These are phyloP conservation scores for Lactarius deliciosus DNA, from an alignment of 768 basidiomycete species.

Conservation along the genomic window DNA sequence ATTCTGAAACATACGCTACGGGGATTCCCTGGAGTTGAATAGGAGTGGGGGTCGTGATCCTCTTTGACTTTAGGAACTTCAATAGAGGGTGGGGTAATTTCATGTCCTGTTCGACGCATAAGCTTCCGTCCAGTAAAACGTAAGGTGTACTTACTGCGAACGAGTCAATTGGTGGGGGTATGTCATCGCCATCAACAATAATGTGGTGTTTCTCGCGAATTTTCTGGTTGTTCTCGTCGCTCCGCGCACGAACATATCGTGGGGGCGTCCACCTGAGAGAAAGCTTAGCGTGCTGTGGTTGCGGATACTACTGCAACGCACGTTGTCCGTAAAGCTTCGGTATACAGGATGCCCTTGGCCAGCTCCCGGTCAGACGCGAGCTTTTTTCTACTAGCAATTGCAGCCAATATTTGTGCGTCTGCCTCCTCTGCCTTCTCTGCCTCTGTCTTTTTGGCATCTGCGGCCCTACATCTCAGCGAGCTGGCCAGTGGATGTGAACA, in stretches of 20 bases:
- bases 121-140: conserved; percentile 21
- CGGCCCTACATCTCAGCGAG: conserved; percentile 8
- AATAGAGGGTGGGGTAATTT: conserved; percentile 90
- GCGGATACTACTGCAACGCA: conserved; percentile 40
- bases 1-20: conserved; percentile 65
- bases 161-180: conserved; percentile 90
- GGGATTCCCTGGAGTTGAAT: conserved; percentile 98
- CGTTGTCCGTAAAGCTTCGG: conserved; percentile 82
- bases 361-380: conserved; percentile 91
- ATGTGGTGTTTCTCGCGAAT: conserved; percentile 93
- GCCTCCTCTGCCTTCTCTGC: conserved; percentile 83
- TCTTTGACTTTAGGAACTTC: conserved; percentile 78
- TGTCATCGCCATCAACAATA: conserved; percentile 87
- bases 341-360: conserved; percentile 90
- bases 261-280: conserved; percentile 82
- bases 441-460: conserved; percentile 85
- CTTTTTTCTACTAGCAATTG: conserved; percentile 87
- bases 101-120: conserved; percentile 70
- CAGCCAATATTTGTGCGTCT: conserved; percentile 88
- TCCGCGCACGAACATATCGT: conserved; percentile 69
- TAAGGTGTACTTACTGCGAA: conserved; percentile 57
- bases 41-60: conserved; percentile 86
- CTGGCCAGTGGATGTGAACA: not conserved
- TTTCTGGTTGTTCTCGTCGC: conserved; percentile 65
- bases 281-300: conserved; percentile 6